These are phyloP conservation scores for Jasminum sambac DNA, from an alignment of 257 asterid genomes.

Conservation along the genomic window DNA sequence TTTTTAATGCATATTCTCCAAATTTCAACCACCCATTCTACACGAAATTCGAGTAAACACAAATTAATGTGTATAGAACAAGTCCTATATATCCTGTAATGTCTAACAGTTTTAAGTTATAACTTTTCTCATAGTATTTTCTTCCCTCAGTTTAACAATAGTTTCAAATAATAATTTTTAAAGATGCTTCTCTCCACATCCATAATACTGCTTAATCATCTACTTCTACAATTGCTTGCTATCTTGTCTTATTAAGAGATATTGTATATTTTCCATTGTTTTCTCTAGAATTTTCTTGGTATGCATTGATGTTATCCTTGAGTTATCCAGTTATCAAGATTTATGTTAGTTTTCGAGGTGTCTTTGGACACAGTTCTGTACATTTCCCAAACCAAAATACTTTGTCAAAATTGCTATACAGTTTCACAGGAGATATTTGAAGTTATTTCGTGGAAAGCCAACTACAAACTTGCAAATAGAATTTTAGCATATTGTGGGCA, in stretches of 20 bases:
- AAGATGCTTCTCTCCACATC: neutral
- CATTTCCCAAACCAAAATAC: neutral
- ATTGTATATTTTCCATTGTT: neutral
- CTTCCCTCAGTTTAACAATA: neutral
- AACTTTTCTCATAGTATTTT: neutral
- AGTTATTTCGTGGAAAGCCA: neutral
- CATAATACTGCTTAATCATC: neutral
- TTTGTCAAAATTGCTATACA: neutral
- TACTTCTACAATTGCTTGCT: neutral
- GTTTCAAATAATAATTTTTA: neutral
- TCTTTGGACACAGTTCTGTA: neutral
- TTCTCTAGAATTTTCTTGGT: neutral
- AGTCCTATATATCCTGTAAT: slow-evolving; percentile 1
- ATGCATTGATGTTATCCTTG: neutral
- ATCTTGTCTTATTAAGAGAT: neutral
- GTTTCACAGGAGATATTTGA: neutral
- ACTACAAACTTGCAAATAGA: neutral
- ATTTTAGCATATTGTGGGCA: neutral
- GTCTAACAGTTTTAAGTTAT: neutral
- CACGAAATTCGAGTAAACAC: no score
- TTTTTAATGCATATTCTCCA: no score
- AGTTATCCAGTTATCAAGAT: neutral
- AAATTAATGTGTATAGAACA: no score
- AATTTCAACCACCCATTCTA: no score
- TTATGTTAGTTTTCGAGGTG: neutral